Percentiles rank a stretch among this genome's conserved stretches.
Conservation (phyloP, 1,139 yeast species). For the Debaryomyces sp. region DNA sequence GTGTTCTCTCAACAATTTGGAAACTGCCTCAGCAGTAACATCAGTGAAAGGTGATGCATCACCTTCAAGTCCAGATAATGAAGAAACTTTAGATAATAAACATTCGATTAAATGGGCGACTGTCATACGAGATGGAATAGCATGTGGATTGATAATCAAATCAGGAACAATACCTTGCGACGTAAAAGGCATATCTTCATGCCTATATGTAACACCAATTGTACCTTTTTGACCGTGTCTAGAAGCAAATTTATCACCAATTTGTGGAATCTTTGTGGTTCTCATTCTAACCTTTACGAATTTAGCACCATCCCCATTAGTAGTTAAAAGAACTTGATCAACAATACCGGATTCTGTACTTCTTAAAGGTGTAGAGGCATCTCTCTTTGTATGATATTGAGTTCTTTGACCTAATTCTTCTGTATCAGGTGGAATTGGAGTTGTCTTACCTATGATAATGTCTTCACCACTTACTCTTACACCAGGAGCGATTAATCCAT, state of each 20-base stretch:
- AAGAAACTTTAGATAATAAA: constrained; percentile 91
- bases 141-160: constrained; percentile 96
- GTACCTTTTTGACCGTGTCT: constrained; percentile 99
- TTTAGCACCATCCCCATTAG: constrained; percentile 96
- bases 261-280: constrained; percentile 97
- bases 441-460: constrained; percentile 96
- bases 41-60: constrained; percentile 99
- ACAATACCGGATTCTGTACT: constrained; percentile 98
- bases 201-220: constrained; percentile 97
- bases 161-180: constrained; percentile 97
- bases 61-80: constrained; percentile 95
- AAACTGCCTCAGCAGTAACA: constrained; percentile 96
- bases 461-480: constrained; percentile 98
- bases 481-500: constrained; percentile 97
- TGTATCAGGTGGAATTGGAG: constrained; percentile 97
- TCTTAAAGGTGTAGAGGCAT: constrained; percentile 96
- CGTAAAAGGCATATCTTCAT: constrained; percentile 99
- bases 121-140: constrained; percentile 99
- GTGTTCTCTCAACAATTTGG: constrained; percentile 86
- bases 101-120: constrained; percentile 99
- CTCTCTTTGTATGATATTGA: constrained; percentile 96
- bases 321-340: constrained; percentile 94
- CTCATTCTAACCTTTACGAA: constrained; percentile 98
- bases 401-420: constrained; percentile 99
- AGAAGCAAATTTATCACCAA: constrained; percentile 98